phyloP scores from a whole-genome alignment of 768 basidiomycete genomes.

The Serendipita sp. region DNA sequence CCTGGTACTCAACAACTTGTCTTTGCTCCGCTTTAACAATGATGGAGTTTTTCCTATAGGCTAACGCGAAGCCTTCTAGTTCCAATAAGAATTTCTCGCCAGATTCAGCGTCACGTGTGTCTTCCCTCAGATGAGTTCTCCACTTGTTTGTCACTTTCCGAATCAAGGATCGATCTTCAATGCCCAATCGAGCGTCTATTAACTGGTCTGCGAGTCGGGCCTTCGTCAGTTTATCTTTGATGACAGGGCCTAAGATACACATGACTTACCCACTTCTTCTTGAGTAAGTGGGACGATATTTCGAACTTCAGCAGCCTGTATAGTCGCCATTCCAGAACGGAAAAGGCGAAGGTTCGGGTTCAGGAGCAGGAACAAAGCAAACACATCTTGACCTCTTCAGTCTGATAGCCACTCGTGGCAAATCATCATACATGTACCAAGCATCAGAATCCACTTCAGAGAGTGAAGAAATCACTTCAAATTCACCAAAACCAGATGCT shows the following conservation, averaged over 20 bases:
- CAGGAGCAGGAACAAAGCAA: neutral
- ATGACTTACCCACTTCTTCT: constrained; percentile 16
- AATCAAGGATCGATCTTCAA: constrained; percentile 65
- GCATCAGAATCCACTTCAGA: too few species aligned
- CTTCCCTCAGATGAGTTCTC: constrained; percentile 49
- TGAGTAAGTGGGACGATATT: constrained; percentile 11
- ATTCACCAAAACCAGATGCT: too few species aligned
- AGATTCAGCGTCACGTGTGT: constrained; percentile 42
- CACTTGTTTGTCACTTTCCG: constrained; percentile 70
- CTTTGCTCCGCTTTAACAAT: constrained; percentile 74
- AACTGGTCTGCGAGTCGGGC: constrained; percentile 41
- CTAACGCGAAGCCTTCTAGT: constrained; percentile 56
- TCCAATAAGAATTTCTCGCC: constrained; percentile 67
- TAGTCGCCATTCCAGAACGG: neutral
- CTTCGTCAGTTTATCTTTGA: constrained; percentile 4
- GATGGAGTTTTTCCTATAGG: constrained; percentile 63
- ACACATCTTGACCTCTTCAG: neutral
- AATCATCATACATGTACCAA: too few species aligned
- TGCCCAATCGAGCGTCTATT: constrained; percentile 56
- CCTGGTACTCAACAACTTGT: constrained; percentile 72
- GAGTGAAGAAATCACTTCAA: too few species aligned
- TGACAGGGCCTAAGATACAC: neutral
- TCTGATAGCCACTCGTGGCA: too few species aligned
- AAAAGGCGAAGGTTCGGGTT: neutral
- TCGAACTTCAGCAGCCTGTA: neutral